Percentiles rank a stretch among this genome's conserved stretches.
Conservation (phyloP, 805 yeast species). For the Cyberlindnera japonica region DNA sequence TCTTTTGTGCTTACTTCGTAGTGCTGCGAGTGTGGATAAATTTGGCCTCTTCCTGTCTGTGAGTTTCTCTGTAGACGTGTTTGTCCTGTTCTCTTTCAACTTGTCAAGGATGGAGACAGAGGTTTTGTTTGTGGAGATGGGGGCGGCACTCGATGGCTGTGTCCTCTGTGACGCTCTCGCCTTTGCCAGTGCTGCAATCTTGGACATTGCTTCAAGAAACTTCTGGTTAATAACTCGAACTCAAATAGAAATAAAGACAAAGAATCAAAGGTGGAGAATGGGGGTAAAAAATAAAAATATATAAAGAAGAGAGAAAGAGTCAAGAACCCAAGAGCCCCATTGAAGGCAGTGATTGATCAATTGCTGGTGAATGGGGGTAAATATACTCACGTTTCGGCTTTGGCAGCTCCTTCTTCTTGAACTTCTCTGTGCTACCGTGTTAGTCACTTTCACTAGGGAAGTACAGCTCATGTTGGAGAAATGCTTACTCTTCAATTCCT, state of each 20-base stretch:
- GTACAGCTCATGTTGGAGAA: neutral
- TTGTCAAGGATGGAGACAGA: slow-evolving; percentile 24
- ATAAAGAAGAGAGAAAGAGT: slow-evolving; percentile 3
- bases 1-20: slow-evolving; percentile 1
- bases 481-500: slow-evolving; percentile 37
- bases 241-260: slow-evolving; percentile 5
- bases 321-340: slow-evolving; percentile 1
- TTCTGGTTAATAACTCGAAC: slow-evolving; percentile 11
- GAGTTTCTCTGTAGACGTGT: neutral
- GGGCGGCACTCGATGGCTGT: neutral
- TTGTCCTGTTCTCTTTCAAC: slow-evolving; percentile 12
- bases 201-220: slow-evolving; percentile 15
- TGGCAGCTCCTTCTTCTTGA: slow-evolving; percentile 19
- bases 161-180: slow-evolving; percentile 20
- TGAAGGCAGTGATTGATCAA: slow-evolving; percentile 4
- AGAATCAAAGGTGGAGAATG: slow-evolving; percentile 5
- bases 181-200: slow-evolving; percentile 24
- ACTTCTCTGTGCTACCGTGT: slow-evolving; percentile 15
- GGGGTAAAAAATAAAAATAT: neutral
- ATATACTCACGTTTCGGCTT: slow-evolving; percentile 45
- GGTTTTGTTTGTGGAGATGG: slow-evolving; percentile 2
- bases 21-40: neutral
- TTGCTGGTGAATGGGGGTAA: neutral
- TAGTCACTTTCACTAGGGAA: slow-evolving; percentile 1
- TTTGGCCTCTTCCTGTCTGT: slow-evolving; percentile 1